phyloP scores from a whole-genome alignment of 495 filamentous ascomycete genomes.

The Letharia lupina region DNA sequence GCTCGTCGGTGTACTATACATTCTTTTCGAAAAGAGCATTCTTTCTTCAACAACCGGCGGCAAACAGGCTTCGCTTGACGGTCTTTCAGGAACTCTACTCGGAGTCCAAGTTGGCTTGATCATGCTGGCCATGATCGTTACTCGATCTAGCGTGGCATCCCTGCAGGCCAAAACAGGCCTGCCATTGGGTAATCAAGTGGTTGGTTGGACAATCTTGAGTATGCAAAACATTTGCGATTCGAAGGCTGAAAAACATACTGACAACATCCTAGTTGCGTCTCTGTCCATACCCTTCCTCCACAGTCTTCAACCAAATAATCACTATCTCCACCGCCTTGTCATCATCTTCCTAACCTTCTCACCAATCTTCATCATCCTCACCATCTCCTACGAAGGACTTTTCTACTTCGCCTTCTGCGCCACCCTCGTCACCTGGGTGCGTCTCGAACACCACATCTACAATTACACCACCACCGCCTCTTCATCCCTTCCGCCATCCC shows the following conservation, averaged over 20 bases:
- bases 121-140: conserved; percentile 74
- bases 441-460: conserved; percentile 75
- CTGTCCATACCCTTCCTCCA: conserved; percentile 75
- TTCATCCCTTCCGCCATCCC: conserved; percentile 7
- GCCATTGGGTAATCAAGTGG: conserved; percentile 78
- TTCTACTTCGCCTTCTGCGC: conserved; percentile 90
- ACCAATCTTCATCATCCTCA: conserved; percentile 90
- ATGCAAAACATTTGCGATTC: conserved; percentile 28
- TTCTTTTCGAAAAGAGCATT: conserved; percentile 70
- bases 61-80: conserved; percentile 36
- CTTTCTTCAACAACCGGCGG: conserved; percentile 35
- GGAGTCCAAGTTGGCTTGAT: conserved; percentile 71
- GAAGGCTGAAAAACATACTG: background rate
- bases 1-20: conserved; percentile 66
- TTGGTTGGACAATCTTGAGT: conserved; percentile 82
- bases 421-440: conserved; percentile 81
- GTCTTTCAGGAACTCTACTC: conserved; percentile 44
- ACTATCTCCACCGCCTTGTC: conserved; percentile 84
- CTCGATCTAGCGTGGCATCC: conserved; percentile 68
- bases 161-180: conserved; percentile 81
- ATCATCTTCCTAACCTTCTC: conserved; percentile 90
- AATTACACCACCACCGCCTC: conserved; percentile 35
- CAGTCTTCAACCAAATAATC: conserved; percentile 67
- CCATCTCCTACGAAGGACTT: conserved; percentile 94
- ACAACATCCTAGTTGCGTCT: conserved; percentile 50